Conservation (phyloP, 257 asterid species). For the Scutellaria baicalensis region DNA sequence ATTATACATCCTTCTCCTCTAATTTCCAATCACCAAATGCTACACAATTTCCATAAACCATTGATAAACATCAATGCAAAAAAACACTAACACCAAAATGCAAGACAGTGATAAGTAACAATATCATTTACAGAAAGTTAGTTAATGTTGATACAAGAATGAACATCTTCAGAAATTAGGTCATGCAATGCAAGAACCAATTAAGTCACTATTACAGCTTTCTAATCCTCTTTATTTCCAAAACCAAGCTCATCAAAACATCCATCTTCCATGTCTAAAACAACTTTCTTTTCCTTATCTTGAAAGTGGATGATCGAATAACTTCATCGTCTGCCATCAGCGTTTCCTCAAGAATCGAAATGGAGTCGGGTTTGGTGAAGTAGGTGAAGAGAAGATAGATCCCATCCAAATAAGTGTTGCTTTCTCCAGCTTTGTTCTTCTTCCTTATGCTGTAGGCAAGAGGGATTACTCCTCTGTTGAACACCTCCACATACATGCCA, state of each 20-base stretch:
- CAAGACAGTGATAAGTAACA: background rate
- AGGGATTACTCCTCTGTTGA: slow-evolving; percentile 94
- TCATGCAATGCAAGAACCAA: background rate
- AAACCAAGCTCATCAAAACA: background rate
- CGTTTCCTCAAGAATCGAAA: slow-evolving; percentile 41
- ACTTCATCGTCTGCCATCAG: slow-evolving; percentile 61
- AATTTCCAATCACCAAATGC: too few relatives aligned
- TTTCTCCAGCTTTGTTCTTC: slow-evolving; percentile 90
- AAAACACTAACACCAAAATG: background rate
- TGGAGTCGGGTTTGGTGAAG: slow-evolving; percentile 84
- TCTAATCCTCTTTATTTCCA: background rate
- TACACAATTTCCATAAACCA: too few relatives aligned
- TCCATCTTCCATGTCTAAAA: slow-evolving; percentile 14
- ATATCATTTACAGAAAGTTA: background rate
- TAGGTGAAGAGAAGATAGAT: slow-evolving; percentile 87
- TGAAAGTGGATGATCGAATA: slow-evolving; percentile 73
- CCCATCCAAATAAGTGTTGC: slow-evolving; percentile 85
- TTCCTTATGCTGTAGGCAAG: slow-evolving; percentile 77
- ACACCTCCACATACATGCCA: slow-evolving; percentile 92
- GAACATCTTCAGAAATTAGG: background rate
- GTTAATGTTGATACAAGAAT: background rate
- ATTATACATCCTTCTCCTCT: too few relatives aligned
- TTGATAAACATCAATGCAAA: too few relatives aligned
- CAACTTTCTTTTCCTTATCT: slow-evolving; percentile 71
- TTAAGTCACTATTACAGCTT: background rate